Evolutionary conservation across 2,329 filamentous ascomycete species (phyloP), one percentile per base, ranked within the genome.

Genomic region (Fusarium palustre): DNA sequence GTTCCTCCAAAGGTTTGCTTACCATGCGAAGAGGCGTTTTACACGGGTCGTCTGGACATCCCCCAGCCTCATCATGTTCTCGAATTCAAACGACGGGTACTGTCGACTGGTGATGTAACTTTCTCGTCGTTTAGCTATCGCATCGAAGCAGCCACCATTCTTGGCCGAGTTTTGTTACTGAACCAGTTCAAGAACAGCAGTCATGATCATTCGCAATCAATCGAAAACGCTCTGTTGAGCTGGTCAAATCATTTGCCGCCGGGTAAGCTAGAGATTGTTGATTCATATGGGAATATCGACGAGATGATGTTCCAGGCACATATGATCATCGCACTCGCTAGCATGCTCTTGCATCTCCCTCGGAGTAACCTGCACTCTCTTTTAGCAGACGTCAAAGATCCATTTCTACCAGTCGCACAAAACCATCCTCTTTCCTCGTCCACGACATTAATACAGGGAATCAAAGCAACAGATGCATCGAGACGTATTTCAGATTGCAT

Each of bases 271-370:
- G 71, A 74, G 1, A 69, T 71, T 1, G 67, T 71, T 1, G 64
- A 69, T 9, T 53, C 60, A 0, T 74, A 70, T 11, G 71, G 71
- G 0, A 65, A 70, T 3, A 68, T 72, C 1, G 71, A 74, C 18
- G 71, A 74, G 24, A 74, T 74, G 50, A 66, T 74, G 66, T 72
- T 74, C 1, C 71, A 74, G 20, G 71, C 71, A 0, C 66, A 74
- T 7, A 58, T 61, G 43, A 58, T 72, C 15, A 72, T 74, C 0
- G 66, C 69, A 0, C 47, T 74, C 11, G 66, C 71, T 1, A 62
- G 60, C 22, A 74, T 74, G 66, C 31, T 70, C 0, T 36, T 74
- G 1, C 71, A 74, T n/a, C 61, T 74, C 1, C 71, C 71, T 5
- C 60, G 71, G 1, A 70, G 68, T 18, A 70, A 56, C 7, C n/a